A percentile compares a stretch with the other conserved stretches of the same genome.
Evolutionary conservation across 139 green algal species (phyloP).

Genomic region (Volvox reticuliferus): DNA sequence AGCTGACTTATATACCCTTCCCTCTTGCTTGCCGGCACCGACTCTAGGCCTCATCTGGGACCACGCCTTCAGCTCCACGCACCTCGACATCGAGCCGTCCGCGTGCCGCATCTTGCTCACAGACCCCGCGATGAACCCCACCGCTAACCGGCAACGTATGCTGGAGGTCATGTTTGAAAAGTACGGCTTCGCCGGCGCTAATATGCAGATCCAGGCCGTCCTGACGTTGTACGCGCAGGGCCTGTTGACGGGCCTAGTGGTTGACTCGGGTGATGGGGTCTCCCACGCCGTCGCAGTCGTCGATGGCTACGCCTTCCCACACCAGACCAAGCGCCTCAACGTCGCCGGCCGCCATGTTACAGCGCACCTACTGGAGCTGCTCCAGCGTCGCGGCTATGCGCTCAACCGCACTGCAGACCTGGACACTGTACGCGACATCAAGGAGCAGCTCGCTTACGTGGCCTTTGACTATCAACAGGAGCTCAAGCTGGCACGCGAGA

Average conservation of each 20-base stretch:
- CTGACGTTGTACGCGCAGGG: conserved; percentile 85
- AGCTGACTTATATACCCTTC: no score
- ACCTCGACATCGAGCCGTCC: conserved; percentile 59
- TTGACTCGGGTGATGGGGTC: conserved; percentile 86
- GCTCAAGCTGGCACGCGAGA: conserved; percentile 81
- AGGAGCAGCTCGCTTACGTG: conserved; percentile 88
- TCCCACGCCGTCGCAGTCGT: conserved; percentile 88
- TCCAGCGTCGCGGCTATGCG: conserved; percentile 74
- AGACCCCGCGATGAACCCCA: conserved; percentile 78
- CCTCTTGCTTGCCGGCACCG: neutral
- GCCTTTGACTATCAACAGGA: conserved; percentile 61
- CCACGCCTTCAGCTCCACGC: conserved; percentile 47
- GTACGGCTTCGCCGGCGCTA: conserved; percentile 72
- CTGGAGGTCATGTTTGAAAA: conserved; percentile 84
- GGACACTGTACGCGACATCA: conserved; percentile 76
- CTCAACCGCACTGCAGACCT: conserved; percentile 82
- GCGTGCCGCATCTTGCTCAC: conserved; percentile 79
- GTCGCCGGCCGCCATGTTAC: conserved; percentile 83
- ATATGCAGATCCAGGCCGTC: conserved; percentile 87
- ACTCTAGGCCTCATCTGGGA: conserved; percentile 44
- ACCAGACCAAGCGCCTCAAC: conserved; percentile 82
- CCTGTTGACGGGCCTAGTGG: conserved; percentile 84
- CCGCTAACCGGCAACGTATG: conserved; percentile 68
- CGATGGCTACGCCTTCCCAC: conserved; percentile 82
- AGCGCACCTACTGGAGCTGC: conserved; percentile 81